These are phyloP conservation scores for Mycena alexandri DNA, from an alignment of 768 basidiomycete species.

Conservation along the genomic window DNA sequence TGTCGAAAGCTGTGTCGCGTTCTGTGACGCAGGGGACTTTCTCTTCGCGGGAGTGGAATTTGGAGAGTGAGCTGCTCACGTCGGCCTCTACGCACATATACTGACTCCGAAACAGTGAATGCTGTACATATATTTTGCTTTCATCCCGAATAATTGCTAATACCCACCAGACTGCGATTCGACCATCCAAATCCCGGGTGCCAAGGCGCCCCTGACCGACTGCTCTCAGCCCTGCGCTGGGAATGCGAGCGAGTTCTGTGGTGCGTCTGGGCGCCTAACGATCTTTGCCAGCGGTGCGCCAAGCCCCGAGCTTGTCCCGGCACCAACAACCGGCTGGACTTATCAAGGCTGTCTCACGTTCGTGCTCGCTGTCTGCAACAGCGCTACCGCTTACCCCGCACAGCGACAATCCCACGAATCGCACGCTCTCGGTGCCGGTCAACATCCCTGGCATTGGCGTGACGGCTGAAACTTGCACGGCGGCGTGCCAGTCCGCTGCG, in stretches of 20 bases:
- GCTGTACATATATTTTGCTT: slow-evolving; percentile 49
- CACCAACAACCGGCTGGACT: slow-evolving; percentile 59
- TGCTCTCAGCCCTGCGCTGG: slow-evolving; percentile 70
- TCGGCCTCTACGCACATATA: slow-evolving; percentile 2
- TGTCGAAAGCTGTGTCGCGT: slow-evolving; percentile 56
- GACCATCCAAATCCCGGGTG: slow-evolving; percentile 61
- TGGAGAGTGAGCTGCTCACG: slow-evolving; percentile 53
- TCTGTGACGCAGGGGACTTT: slow-evolving; percentile 53
- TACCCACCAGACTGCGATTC: slow-evolving; percentile 68
- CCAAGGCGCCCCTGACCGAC: slow-evolving; percentile 56
- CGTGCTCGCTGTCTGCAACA: slow-evolving; percentile 29
- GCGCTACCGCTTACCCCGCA: slow-evolving; percentile 6
- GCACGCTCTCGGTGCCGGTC: slow-evolving; percentile 51
- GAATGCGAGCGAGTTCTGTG: slow-evolving; percentile 66
- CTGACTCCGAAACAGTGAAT: slow-evolving; percentile 47
- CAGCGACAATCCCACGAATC: slow-evolving; percentile 51
- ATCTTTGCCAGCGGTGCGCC: slow-evolving; percentile 67
- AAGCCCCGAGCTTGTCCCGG: slow-evolving; percentile 62
- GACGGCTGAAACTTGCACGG: slow-evolving; percentile 62
- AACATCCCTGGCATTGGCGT: slow-evolving; percentile 57
- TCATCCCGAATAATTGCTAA: background rate
- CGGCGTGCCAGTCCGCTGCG: slow-evolving; percentile 58
- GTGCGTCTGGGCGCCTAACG: slow-evolving; percentile 64
- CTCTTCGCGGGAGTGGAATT: slow-evolving; percentile 77
- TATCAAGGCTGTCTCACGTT: slow-evolving; percentile 78